Evolutionary conservation across 441 rosid genomes (phyloP), one percentile per base, ranked within the genome.

Genomic region (Brassica balearica): DNA sequence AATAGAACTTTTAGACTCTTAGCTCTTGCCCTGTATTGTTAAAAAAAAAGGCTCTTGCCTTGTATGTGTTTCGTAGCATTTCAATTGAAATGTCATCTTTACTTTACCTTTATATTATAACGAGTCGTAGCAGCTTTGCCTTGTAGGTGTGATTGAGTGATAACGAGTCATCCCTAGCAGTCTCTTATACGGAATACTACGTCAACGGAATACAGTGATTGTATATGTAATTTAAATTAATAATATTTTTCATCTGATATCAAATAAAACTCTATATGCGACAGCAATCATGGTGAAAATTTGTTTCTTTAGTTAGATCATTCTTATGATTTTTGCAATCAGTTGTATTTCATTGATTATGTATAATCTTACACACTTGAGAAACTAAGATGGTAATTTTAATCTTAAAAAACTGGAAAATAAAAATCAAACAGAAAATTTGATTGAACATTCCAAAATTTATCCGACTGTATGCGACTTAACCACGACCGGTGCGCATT

Each of bases 101-200:
- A 36, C 8, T 43, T 20, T 34, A 64, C 29, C 9, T 38, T 66
- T 66, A 34, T 53, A 14, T 56, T 23, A 27, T n/a, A 46, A 46
- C 53, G 53, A 46, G 53, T 46, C 53, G 53, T 46, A 46, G 53
- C 53, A 46, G 53, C 53, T 46, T 12, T 51, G 58, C 58, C 20
- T 14, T 51, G 58, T 51, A 51, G 58, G 7, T 36, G 22, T 43
- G 69, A 72, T 72, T 69, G 74, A 76, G 46, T 60, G 73, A 55
- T 27, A 41, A 10, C 59, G 23, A 5, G 25, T 72, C 14, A 12
- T 9, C 15, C 69, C 77, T 6, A 74, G 8, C 22, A n/a, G 72
- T 55, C 55, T 59, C 74, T 61, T 27, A 14, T 14, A 56, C 6
- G 22, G 12, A 23, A 4, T 63, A 5, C 51, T 6, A 32, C 64